These are phyloP conservation scores for Fagopyrum homotropicum DNA, from an alignment of 148 eudicot species.

Conservation along the genomic window DNA sequence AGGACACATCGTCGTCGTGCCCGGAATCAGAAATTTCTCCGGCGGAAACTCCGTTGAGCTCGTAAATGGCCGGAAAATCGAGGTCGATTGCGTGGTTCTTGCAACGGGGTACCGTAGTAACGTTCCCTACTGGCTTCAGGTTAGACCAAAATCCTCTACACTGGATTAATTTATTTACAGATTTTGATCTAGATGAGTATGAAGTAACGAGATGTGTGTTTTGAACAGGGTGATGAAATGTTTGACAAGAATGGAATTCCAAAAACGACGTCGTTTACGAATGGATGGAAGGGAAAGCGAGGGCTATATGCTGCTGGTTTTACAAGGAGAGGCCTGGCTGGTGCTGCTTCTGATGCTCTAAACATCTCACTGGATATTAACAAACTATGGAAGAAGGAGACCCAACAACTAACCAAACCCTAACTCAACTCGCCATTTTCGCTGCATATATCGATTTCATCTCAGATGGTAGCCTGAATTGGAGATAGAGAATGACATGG, in stretches of 20 bases:
- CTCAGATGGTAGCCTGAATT: neutral
- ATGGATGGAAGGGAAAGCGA: slow-evolving; percentile 75
- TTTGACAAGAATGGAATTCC: slow-evolving; percentile 71
- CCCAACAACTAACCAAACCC: neutral
- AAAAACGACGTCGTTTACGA: slow-evolving; percentile 55
- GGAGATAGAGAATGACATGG: neutral
- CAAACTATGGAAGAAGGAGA: slow-evolving; percentile 34
- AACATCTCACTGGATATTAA: slow-evolving; percentile 59
- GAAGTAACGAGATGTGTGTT: neutral
- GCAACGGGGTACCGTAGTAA: slow-evolving; percentile 86
- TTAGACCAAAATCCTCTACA: slow-evolving; percentile 2
- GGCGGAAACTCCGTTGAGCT: slow-evolving; percentile 39
- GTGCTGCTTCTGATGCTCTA: slow-evolving; percentile 62
- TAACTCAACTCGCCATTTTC: neutral
- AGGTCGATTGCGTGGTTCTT: slow-evolving; percentile 66
- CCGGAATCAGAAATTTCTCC: slow-evolving; percentile 31
- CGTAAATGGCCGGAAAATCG: slow-evolving; percentile 54
- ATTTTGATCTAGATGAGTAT: neutral
- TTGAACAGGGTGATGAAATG: slow-evolving; percentile 34
- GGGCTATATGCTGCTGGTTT: slow-evolving; percentile 85
- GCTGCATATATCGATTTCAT: neutral
- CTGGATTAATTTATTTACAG: neutral
- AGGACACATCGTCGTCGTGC: slow-evolving; percentile 64
- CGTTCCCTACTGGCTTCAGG: slow-evolving; percentile 74
- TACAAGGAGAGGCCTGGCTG: slow-evolving; percentile 75